Base-by-base conservation (phyloP, 2,329 filamentous ascomycete genomes). In the Annulohypoxylon truncatum region DNA sequence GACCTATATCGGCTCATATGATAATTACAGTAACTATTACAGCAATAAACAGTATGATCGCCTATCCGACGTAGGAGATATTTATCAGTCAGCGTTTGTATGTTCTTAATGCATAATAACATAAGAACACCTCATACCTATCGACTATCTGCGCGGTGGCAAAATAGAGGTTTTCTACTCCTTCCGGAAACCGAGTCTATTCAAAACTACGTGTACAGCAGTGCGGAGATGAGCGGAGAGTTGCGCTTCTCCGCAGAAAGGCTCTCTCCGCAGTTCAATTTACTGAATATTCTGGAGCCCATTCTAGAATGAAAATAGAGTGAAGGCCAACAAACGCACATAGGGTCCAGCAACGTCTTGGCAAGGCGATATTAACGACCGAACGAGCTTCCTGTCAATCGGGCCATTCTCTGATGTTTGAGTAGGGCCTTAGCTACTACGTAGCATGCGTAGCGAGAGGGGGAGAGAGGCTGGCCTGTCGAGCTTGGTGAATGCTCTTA, bases 261-360 rank as follows among this genome's bases (percentile, higher is more conserved):
- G 51, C 55, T 62, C 59, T 62, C 54, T 66, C 63, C 63, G 64
- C 67, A 70, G 24, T 46, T 64, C 33, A 48, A 56, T 58, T 20
- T 47, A 50, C 60, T 69, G 29, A 51, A 52, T 46, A 62, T 67
- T 64, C 61, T 54, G 55, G 64, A 67, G 51, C 52, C 47, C 38
- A 63, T 62, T 55, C 55, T 59, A 64, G 61, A 64, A 67, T 64
- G 29, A 47, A 42, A 66, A 64, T 64, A 68, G 60, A 67, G 67
- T 59, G 50, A 65, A 56, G 53, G 61, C 64, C 62, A 68, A 24
- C 58, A 62, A 65, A 73, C 64, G 66, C 66, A 71, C 69, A 56
- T 64, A 72, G 65, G 69, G 66, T 69, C 72, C 69, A 68, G 53
- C 20, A 38, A 33, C 13, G 31, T 62, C 71, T 73, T 73, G 66